Conservation (phyloP, 345 rosid species). For the Lenwebbia sp. region DNA sequence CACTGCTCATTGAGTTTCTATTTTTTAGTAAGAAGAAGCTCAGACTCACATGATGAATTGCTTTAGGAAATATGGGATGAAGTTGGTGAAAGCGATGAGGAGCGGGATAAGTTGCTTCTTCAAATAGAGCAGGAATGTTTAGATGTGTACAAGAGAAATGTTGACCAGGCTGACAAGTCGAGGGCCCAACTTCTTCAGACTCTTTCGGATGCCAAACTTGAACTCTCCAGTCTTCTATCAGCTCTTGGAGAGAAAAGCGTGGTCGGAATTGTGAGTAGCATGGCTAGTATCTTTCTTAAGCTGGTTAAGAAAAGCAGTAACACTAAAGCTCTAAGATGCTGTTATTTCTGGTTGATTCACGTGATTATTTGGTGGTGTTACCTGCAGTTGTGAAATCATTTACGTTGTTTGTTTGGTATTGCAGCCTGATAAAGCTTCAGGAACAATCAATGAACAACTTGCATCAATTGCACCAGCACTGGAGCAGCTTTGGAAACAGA, state of each 20-base stretch:
- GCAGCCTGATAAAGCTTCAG: constrained; percentile 70
- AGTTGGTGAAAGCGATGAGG: constrained; percentile 93
- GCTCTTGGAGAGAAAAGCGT: constrained; percentile 78
- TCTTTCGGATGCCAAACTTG: constrained; percentile 74
- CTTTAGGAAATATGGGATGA: constrained; percentile 95
- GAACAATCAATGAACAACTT: constrained; percentile 95
- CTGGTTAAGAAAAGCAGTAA: neutral
- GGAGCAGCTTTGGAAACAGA: constrained; percentile 85
- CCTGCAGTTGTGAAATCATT: neutral
- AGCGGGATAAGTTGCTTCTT: constrained; percentile 88
- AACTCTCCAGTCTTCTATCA: constrained; percentile 62
- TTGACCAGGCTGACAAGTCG: constrained; percentile 76
- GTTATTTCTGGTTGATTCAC: neutral
- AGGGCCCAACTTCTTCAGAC: constrained; percentile 84
- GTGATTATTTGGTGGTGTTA: neutral
- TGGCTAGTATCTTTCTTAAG: neutral
- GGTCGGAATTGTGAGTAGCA: constrained; percentile 50
- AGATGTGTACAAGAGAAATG: constrained; percentile 91
- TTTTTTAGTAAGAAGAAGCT: neutral
- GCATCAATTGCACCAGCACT: constrained; percentile 89
- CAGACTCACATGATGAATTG: neutral
- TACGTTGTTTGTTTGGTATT: constrained; percentile 3
- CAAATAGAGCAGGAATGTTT: constrained; percentile 85
- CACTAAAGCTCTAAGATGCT: neutral
- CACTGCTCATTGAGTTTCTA: neutral